Evolutionary conservation across 306 rosid genomes (phyloP), one percentile per base, ranked within the genome.

Genomic region (Ormosia semicastrata): DNA sequence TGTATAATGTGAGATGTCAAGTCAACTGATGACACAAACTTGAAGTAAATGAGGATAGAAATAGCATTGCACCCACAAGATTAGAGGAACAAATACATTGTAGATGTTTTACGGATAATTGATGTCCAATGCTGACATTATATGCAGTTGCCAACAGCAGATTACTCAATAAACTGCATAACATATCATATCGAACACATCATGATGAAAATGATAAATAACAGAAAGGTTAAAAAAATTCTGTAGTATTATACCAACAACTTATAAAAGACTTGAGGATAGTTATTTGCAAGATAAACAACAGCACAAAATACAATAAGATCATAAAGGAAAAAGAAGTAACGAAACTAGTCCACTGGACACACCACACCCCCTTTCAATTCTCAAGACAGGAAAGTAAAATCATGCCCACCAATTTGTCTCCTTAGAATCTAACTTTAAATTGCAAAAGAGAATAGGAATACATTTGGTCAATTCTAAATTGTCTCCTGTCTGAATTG

Each of bases 241-340:
- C 5, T 4, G 6, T 58, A 37, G 66, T 7, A 70, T 52, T 58
- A 36, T n/a, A 76, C 24, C 36, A 69, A n/a, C 33, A 24, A 69
- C 82, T 60, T 50, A 46, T 32, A 29, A 69, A 69, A 49, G 66
- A 62, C 37, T 33, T 7, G 69, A 43, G 73, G 67, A 69, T 57
- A 39, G 49, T 46, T 40, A 69, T 8, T 5, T 7, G 43, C 65
- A 68, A 53, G 37, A 47, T 12, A 49, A 18, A 40, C 13, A 15
- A 60, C 40, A 56, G 5, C 13, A 56, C 36, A 1, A 3, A 4
- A 54, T 7, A 53, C 49, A 4, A 14, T 47, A 40, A 18, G 56
- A 75, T 73, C 36, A 59, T 33, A 34, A 17, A 34, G 33, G 24
- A 4, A 65, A 54, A 24, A 47, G 7, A 52, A 17, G 84, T 39